phyloP scores from a whole-genome alignment of 495 filamentous ascomycete species.

The Neurospora sp. region DNA sequence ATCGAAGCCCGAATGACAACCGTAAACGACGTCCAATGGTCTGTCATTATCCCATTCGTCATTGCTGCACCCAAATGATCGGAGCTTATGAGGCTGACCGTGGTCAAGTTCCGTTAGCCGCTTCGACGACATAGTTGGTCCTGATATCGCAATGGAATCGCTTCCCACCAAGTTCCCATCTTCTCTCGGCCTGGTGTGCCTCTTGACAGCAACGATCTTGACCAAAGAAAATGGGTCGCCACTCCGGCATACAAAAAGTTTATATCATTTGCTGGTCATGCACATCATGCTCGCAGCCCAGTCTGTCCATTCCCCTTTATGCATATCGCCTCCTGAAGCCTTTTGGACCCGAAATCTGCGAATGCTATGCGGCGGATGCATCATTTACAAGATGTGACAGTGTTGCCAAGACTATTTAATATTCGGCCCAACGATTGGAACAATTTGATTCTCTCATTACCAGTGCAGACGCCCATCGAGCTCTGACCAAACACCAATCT shows the following conservation, averaged over 20 bases:
- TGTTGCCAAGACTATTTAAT: neutral
- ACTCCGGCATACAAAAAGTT: neutral
- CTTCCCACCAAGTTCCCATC: neutral
- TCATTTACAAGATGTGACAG: neutral
- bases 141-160: neutral
- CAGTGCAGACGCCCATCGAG: neutral
- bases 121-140: neutral
- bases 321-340: neutral
- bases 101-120: neutral
- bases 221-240: neutral
- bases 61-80: neutral
- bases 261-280: neutral
- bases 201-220: neutral
- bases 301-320: neutral
- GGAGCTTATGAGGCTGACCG: neutral
- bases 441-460: neutral
- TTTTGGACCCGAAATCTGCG: neutral
- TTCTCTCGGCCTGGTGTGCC: neutral
- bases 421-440: neutral
- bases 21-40: neutral
- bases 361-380: neutral
- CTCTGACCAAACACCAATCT: neutral
- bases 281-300: neutral
- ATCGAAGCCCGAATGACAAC: neutral
- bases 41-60: neutral